Conservation (phyloP, 495 filamentous ascomycete genomes). For the Entonaema liquescens region DNA sequence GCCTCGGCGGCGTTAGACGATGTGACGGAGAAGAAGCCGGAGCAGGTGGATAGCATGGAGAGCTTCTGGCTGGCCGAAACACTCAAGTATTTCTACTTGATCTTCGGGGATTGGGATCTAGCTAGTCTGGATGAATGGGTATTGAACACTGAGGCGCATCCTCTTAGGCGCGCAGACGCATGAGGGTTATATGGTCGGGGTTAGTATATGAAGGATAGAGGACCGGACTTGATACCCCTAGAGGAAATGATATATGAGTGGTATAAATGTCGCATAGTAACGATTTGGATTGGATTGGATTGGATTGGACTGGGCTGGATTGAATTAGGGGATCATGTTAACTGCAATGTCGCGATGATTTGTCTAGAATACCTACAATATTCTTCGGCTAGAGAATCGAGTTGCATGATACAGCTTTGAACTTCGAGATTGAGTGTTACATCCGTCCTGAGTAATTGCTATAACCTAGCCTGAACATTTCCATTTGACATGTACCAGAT, state of each 20-base stretch:
- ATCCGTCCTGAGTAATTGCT: too few relatives aligned
- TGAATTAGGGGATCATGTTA: neutral
- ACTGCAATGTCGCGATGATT: neutral
- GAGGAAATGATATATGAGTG: slow-evolving; percentile 1
- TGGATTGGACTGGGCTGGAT: neutral
- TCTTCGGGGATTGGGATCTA: slow-evolving; percentile 76
- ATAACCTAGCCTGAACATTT: too few relatives aligned
- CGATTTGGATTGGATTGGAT: neutral
- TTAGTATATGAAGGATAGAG: slow-evolving; percentile 1
- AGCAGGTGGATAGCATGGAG: slow-evolving; percentile 57
- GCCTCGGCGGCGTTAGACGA: slow-evolving; percentile 46
- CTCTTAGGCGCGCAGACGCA: slow-evolving; percentile 63
- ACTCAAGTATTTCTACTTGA: slow-evolving; percentile 86
- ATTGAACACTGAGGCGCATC: slow-evolving; percentile 80
- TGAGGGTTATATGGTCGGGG: slow-evolving; percentile 3
- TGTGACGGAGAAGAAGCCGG: slow-evolving; percentile 38
- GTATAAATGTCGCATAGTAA: neutral
- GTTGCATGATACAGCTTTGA: neutral
- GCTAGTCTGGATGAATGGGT: slow-evolving; percentile 67
- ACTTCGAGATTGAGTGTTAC: too few relatives aligned
- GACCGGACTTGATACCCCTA: slow-evolving; percentile 24
- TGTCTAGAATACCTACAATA: neutral
- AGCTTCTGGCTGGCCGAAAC: slow-evolving; percentile 73
- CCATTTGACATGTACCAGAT: too few relatives aligned
- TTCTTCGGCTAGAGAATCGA: neutral